phyloP scores from a whole-genome alignment of 2,329 filamentous ascomycete species.

The Sordariomycetes sp. region DNA sequence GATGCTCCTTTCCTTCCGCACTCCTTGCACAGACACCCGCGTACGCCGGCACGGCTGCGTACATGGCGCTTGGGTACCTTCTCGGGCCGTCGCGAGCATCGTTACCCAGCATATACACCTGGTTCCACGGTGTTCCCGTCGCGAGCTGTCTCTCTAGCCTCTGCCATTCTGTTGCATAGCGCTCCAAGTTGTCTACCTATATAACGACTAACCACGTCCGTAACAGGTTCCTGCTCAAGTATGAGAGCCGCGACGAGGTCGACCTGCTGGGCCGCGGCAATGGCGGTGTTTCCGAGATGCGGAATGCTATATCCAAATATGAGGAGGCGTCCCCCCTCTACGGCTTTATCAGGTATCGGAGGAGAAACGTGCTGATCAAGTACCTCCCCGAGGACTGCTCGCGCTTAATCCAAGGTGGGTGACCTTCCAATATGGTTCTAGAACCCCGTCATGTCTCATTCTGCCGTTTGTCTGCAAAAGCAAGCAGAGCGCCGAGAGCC shows the following conservation, averaged over 20 bases:
- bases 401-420: slow-evolving; percentile 78
- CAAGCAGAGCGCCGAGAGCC: neutral
- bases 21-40: neutral
- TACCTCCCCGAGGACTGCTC: slow-evolving; percentile 88
- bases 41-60: neutral
- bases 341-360: slow-evolving; percentile 80
- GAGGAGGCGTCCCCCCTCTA: slow-evolving; percentile 82
- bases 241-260: slow-evolving; percentile 79
- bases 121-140: neutral
- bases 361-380: slow-evolving; percentile 84
- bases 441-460: slow-evolving; percentile 1
- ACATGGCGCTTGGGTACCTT: neutral
- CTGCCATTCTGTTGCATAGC: neutral
- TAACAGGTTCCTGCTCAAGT: slow-evolving; percentile 84
- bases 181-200: neutral
- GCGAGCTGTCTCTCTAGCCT: neutral
- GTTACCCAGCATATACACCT: neutral
- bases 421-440: slow-evolving; percentile 5
- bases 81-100: neutral
- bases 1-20: slow-evolving; percentile 20
- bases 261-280: slow-evolving; percentile 66
- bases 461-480: neutral
- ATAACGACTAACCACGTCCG: neutral
- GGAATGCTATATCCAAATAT: slow-evolving; percentile 66
- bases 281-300: slow-evolving; percentile 75